phyloP scores from a whole-genome alignment of 2,329 filamentous ascomycete species.

The Cladosporium sp. region DNA sequence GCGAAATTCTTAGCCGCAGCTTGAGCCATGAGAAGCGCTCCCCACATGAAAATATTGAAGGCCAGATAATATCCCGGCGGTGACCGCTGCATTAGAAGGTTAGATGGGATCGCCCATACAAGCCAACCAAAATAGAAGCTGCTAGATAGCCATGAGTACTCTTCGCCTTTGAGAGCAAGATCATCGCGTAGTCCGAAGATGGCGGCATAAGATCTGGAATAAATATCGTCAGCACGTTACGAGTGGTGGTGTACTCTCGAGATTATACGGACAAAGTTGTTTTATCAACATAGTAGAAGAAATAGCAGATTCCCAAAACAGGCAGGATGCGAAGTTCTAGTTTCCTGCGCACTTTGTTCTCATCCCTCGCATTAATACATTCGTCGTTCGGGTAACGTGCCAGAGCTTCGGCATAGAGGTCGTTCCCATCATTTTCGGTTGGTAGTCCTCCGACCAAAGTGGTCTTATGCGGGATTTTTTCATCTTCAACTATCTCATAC shows the following conservation, averaged over 20 bases:
- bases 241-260: too few species aligned
- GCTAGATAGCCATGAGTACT: slow-evolving; percentile 60
- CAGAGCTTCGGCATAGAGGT: background rate
- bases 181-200: slow-evolving; percentile 61
- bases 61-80: slow-evolving; percentile 57
- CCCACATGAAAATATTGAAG: slow-evolving; percentile 54
- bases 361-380: slow-evolving; percentile 41
- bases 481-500: background rate
- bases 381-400: slow-evolving; percentile 30
- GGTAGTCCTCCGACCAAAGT: background rate
- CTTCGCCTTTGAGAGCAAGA: slow-evolving; percentile 54
- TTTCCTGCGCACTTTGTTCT: slow-evolving; percentile 45
- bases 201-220: slow-evolving; percentile 57
- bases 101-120: slow-evolving; percentile 56
- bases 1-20: slow-evolving; percentile 52
- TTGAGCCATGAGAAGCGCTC: slow-evolving; percentile 57
- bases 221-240: slow-evolving; percentile 35
- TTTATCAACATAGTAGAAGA: slow-evolving; percentile 20
- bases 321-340: slow-evolving; percentile 55
- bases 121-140: slow-evolving; percentile 61
- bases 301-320: slow-evolving; percentile 27
- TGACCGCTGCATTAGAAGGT: slow-evolving; percentile 54
- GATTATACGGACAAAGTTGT: slow-evolving; percentile 24
- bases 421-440: background rate
- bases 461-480: background rate